phyloP scores from a whole-genome alignment of 1,139 yeast genomes.

The Scheffersomyces cryptocercus region DNA sequence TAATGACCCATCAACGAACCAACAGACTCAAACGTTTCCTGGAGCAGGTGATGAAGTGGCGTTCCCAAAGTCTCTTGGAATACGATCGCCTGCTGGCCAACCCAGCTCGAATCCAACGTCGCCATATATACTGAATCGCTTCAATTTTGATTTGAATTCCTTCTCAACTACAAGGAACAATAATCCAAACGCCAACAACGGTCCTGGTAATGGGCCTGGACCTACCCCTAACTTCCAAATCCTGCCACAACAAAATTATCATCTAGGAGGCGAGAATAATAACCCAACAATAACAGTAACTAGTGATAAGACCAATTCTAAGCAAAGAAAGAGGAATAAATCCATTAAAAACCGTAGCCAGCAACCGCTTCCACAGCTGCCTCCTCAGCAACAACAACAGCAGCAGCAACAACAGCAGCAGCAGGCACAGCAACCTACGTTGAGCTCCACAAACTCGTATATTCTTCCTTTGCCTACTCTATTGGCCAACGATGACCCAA shows the following conservation, averaged over 20 bases:
- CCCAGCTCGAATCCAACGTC: conserved; percentile 13
- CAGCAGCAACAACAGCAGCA: conserved; percentile 5
- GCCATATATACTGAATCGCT: conserved; percentile 14
- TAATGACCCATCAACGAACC: neutral
- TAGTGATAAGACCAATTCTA: neutral
- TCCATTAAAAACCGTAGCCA: neutral
- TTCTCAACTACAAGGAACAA: conserved; percentile 8
- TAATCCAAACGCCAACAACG: conserved; percentile 1
- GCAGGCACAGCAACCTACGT: conserved; percentile 5
- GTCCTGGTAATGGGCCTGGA: neutral
- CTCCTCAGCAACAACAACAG: neutral
- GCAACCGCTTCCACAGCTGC: neutral
- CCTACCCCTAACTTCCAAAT: neutral
- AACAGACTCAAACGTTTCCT: neutral
- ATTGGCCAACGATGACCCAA: conserved; percentile 5
- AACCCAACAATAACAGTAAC: neutral
- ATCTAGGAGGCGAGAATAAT: neutral
- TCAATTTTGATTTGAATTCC: conserved; percentile 14
- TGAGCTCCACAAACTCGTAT: conserved; percentile 10
- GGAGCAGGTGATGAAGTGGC: neutral
- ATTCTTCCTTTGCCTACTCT: conserved; percentile 20
- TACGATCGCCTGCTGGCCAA: neutral
- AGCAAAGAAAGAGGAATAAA: neutral
- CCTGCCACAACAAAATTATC: neutral
- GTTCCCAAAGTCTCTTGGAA: neutral